Evolutionary conservation across 805 yeast species (phyloP).

Genomic region (Vanderwaltozyma verrucispora): DNA sequence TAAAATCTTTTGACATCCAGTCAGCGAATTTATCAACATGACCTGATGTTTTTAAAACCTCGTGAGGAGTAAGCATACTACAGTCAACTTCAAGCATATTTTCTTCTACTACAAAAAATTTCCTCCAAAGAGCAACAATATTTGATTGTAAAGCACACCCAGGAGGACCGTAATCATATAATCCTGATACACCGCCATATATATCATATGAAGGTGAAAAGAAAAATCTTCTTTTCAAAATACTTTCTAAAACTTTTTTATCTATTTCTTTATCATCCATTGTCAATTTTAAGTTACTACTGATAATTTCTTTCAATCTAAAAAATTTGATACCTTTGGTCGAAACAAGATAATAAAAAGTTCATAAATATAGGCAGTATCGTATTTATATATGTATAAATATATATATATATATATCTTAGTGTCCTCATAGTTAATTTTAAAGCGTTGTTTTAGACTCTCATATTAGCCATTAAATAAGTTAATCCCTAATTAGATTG

Average conservation of each 20-base stretch:
- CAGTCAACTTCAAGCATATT: slow-evolving; percentile 98
- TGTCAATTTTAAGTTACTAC: no score
- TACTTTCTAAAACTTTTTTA: slow-evolving; percentile 83
- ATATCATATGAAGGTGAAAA: slow-evolving; percentile 96
- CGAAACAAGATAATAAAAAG: no score
- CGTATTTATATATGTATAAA: no score
- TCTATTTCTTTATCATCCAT: no score
- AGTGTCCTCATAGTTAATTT: no score
- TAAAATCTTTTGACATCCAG: slow-evolving; percentile 96
- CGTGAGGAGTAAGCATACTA: slow-evolving; percentile 97
- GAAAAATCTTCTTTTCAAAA: slow-evolving; percentile 90
- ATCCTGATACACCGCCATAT: slow-evolving; percentile 97
- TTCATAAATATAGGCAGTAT: no score
- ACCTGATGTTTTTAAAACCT: slow-evolving; percentile 96
- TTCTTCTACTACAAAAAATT: slow-evolving; percentile 93
- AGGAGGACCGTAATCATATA: slow-evolving; percentile 98
- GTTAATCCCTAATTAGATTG: no score
- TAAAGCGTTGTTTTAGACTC: no score
- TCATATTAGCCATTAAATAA: no score
- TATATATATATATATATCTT: no score
- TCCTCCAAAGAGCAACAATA: slow-evolving; percentile 91
- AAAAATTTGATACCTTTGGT: no score
- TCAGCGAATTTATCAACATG: slow-evolving; percentile 98
- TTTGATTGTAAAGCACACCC: slow-evolving; percentile 98
- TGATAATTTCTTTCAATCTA: no score